These are phyloP conservation scores for Xylaria venustula DNA, from an alignment of 495 filamentous ascomycete genomes.

Conservation along the genomic window DNA sequence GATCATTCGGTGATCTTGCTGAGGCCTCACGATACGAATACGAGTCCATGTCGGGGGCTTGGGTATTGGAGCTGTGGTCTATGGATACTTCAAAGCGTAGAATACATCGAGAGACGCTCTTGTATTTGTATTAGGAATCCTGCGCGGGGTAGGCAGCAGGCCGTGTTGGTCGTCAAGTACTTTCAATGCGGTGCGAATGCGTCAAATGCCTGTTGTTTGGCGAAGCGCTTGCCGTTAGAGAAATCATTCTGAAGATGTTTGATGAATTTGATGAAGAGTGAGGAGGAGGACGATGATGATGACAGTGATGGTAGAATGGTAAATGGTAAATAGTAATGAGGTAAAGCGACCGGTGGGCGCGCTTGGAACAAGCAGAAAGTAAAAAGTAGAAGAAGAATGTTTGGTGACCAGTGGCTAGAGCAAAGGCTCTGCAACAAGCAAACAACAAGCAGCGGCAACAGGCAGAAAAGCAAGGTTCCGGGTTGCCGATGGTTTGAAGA, in stretches of 20 bases:
- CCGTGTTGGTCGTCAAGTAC: constrained; percentile 28
- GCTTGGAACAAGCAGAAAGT: constrained; percentile 32
- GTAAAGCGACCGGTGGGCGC: constrained; percentile 22
- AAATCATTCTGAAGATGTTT: constrained; percentile 35
- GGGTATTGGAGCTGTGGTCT: background rate
- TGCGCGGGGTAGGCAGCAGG: background rate
- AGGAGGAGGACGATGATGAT: constrained; percentile 14
- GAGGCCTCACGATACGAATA: constrained; percentile 43
- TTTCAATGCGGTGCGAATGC: constrained; percentile 20
- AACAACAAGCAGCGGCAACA: constrained; percentile 25
- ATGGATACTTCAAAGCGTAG: background rate
- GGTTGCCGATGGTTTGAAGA: constrained; percentile 34
- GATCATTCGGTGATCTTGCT: constrained; percentile 51
- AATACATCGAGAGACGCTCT: background rate
- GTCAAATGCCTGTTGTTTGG: constrained; percentile 45
- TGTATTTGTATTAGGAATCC: constrained; percentile 12
- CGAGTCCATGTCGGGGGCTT: constrained; percentile 40
- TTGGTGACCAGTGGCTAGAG: constrained; percentile 29
- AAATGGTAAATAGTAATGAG: constrained; percentile 25
- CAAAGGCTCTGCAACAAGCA: constrained; percentile 36
- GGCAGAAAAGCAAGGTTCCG: constrained; percentile 24
- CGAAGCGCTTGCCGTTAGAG: constrained; percentile 54
- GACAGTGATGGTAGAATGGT: constrained; percentile 24
- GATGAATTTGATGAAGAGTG: constrained; percentile 11
- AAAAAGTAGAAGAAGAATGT: too few relatives aligned